Evolutionary conservation across 768 basidiomycete species (phyloP), one percentile per base, ranked within the genome.

Genomic region (Termitomyces sp.): DNA sequence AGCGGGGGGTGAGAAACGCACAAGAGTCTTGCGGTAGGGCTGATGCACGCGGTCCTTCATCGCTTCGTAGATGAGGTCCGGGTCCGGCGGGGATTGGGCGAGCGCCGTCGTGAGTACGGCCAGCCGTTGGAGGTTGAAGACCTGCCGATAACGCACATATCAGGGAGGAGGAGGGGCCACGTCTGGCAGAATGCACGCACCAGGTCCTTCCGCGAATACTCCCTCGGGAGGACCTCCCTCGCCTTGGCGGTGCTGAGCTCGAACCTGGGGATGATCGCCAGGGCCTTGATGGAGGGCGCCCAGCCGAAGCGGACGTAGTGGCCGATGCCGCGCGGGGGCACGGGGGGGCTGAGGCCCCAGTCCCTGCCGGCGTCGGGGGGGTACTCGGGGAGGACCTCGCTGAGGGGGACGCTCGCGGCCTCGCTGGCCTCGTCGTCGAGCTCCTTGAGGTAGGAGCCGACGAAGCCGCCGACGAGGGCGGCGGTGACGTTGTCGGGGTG

Each of bases 401-500:
- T 91, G 47, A 99, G 80, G 2, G 97, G 97, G 1, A 98, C 95
- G 56, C 87, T 88, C 1, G 93, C 90, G 0, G 92, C 93, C 62
- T 85, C 83, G 60, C 80, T 90, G 5, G 93, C 95, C 42, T 81
- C 83, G 10, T 82, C 80, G 64, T 91, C 91, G 47, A 98, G 82
- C 71, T 97, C 96, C 59, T 89, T 84, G 53, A 98, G 82, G 77
- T 98, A 99, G 3, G 91, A 92, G 20, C 97, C 97, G 26, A 98
- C 93, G 72, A 99, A 98, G 0, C 97, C 97, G 36, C 97, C 97
- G 18, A 98, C 83, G 37, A 99, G 84, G 0, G 95, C 96, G 2
- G 97, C 97, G 0, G 97, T 97, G 68, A 99, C 95, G 71, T 99
- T 99, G 74, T 99, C 97, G 16, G 97, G 97, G 70, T 99, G 97